Evolutionary conservation across 2,329 filamentous ascomycete species (phyloP), one percentile per base, ranked within the genome.

Genomic region (Plectosphaerella cucumerina): DNA sequence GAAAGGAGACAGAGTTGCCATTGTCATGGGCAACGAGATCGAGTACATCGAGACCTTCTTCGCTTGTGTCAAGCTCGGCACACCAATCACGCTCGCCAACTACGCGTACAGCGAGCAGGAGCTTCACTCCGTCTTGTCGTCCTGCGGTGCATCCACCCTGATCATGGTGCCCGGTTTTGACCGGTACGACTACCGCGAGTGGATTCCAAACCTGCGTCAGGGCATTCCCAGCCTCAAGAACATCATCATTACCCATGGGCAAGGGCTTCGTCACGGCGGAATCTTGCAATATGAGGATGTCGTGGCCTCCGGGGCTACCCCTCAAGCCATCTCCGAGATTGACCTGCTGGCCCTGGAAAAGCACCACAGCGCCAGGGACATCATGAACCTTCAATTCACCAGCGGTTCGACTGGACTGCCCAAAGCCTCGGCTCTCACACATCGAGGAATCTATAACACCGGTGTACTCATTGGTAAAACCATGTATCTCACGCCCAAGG

Each of bases 401-500:
- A 80, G 84, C 59, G 86, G 86, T 15, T 87, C 86, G 3, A 90
- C 86, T 0, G 86, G 86, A 1, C 73, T 81, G 26, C 86, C 86
- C 35, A 89, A 90, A 61, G 86, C 86, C 1, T 83, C 86, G 21
- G 88, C 87, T 82, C 72, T 89, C 60, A 88, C 85, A 53, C 84
- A 86, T 60, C 79, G 72, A 59, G 81, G 80, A 58, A 69, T 82
- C 56, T 72, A 82, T 52, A 86, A 87, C 63, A 86, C 86, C 64
- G 76, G 81, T 8, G 78, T 83, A 35, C 86, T 86, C 68, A 85
- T 87, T 47, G 87, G 87, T 48, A 85, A 90, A 65, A 80, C 86
- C 35, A 87, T 91, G 85, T 76, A 80, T 6, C 75, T 92, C n/a
- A 84, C 80, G 0, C 69, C 79, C 3, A 70, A 75, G 41, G 87